Evolutionary conservation across 2,329 filamentous ascomycete species (phyloP), one percentile per base, ranked within the genome.

Genomic region (Graphilbum sp.): DNA sequence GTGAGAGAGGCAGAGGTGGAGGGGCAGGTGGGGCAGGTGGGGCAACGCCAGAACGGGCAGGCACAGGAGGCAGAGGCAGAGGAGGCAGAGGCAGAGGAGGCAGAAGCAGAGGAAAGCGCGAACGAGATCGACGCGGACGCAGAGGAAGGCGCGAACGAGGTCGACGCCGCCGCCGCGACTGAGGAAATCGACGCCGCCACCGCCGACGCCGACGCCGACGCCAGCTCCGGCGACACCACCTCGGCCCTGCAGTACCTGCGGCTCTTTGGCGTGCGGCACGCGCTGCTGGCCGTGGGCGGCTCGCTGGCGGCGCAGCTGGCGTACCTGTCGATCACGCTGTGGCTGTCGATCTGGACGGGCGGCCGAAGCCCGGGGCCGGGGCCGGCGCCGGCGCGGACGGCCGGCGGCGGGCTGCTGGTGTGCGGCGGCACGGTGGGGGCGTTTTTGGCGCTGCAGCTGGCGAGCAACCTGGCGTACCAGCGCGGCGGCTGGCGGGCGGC

Each of bases 401-500:
- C 18, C 21, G 21, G n/a, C 8, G 24, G 13, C 11, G 19, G 9
- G 5, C 38, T 43, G 4, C 11, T 11, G 31, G 21, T 43, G 16
- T 41, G 41, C 20, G 34, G 32, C 15, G 37, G 17, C 20, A 35
- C 35, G n/a, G 37, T 39, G 3, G 15, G 38, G 12, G 31, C 18
- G 9, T 39, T 39, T 9, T 5, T 39, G n/a, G 8, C 7, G 16
- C 37, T 45, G 12, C 43, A 44, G 31, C 38, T 46, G 19, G 32
- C 43, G 23, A 45, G 42, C 36, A 45, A 46, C 34, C 36, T 45
- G 21, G 42, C 49, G 2, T 55, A 50, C 30, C 52, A 54, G 38
- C 45, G 49, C 20, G 54, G 94, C 49, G 87, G 87, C 27, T 76
- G 75, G 46, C 64, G 93, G 25, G 59, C 66, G 2, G 65, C 72